Evolutionary conservation across 257 asterid species (phyloP), one percentile per base, ranked within the genome.

Genomic region (Marsdenia floribunda): DNA sequence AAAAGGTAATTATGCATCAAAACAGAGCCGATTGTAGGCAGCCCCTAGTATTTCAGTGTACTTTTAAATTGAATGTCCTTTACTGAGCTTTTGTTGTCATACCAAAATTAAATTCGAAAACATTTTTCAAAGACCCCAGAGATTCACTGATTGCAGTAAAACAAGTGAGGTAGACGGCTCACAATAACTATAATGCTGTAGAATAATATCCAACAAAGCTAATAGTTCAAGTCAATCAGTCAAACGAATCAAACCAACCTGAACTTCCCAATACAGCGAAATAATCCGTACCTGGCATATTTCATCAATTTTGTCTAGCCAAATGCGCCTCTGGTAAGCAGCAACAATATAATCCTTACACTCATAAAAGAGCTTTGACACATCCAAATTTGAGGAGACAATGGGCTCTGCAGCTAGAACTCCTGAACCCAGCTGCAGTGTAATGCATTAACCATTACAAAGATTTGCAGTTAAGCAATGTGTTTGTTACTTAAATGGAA

Each of bases 301-400:
- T 61, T 90, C 98, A 68, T 95, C 97, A 66, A 92, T 83, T 86
- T 84, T 95, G 79, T 92, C 97, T 14, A 82, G 83, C 98, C 93
- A 90, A 52, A 44, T 60, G 80, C 81, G 75, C 75, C 89, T 76
- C 76, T 92, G 91, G 82, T 93, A 87, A 71, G 96, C 87, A 70
- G 77, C 65, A 66, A 92, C 75, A 35, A 90, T 76, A 70, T 86
- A 95, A 82, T 80, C 88, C 90, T 86, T 89, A 91, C 99, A 92
- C 76, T 95, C 93, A 54, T 70, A 66, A 86, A 88, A 89, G 81
- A 92, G 67, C 78, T 80, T 85, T 33, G 89, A 83, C 77, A 95
- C 77, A 78, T 83, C 87, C 26, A 87, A 71, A 79, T 88, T 88
- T 64, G 88, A 74, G 40, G 88, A 85, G 80, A 95, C 90, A 64